Evolutionary conservation across 331 rosid genomes (phyloP).

Genomic region (Cydonia oblonga): DNA sequence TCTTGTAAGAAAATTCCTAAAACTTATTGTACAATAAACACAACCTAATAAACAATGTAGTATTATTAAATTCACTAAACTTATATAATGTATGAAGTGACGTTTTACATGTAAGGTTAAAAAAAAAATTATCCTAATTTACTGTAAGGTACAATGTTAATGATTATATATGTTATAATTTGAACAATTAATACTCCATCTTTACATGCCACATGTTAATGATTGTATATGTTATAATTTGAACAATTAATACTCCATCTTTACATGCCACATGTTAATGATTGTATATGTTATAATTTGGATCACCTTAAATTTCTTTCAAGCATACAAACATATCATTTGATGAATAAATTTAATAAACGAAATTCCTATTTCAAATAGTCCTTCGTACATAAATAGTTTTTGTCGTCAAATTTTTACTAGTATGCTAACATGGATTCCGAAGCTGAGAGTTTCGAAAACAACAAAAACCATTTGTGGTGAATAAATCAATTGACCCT

Average conservation of each 20-base stretch:
- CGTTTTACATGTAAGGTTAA: not conserved
- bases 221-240: not conserved
- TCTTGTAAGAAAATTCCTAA: not conserved
- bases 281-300: no score
- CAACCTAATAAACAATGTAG: not conserved
- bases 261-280: no score
- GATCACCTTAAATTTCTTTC: not conserved
- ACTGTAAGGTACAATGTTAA: not conserved
- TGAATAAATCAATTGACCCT: not conserved
- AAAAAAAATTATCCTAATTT: no score
- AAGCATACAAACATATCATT: not conserved
- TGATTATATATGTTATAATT: not conserved
- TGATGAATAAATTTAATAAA: not conserved
- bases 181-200: not conserved
- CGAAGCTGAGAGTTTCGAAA: not conserved
- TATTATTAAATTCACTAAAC: not conserved
- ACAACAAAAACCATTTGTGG: not conserved
- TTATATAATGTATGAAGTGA: not conserved
- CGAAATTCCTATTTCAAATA: not conserved
- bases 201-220: not conserved
- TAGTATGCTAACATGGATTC: not conserved
- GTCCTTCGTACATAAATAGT: no score
- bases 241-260: not conserved
- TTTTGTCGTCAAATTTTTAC: not conserved
- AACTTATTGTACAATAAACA: not conserved